A percentile compares a stretch with the other conserved stretches of the same genome.
phyloP scores from a whole-genome alignment of 306 rosid species.

The Cicer bijugum region DNA sequence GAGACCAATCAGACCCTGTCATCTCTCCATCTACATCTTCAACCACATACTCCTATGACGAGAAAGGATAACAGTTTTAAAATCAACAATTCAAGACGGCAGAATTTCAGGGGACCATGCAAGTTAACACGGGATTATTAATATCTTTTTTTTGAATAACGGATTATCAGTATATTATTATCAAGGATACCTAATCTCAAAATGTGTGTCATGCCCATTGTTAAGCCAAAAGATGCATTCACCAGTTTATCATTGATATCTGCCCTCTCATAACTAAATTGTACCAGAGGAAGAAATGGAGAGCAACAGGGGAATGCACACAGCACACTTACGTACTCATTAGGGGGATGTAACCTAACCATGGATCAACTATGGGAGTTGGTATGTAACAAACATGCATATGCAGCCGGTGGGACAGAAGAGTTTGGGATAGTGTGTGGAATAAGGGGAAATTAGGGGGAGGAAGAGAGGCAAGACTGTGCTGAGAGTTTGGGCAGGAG shows the following conservation, averaged over 20 bases:
- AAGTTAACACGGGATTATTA: background rate
- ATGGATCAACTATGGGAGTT: conserved; percentile 18
- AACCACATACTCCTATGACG: conserved; percentile 83
- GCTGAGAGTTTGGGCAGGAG: conserved; percentile 14
- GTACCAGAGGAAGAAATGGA: conserved; percentile 15
- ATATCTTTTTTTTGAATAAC: background rate
- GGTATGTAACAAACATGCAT: background rate
- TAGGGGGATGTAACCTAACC: conserved; percentile 20
- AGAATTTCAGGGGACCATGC: conserved; percentile 23
- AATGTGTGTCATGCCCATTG: conserved; percentile 5
- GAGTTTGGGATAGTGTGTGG: background rate
- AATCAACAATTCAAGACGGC: conserved; percentile 36
- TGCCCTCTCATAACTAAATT: conserved; percentile 23
- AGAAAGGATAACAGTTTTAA: conserved; percentile 39
- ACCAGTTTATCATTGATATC: conserved; percentile 4
- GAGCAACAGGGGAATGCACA: conserved; percentile 11
- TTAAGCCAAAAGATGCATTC: conserved; percentile 8
- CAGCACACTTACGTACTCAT: background rate
- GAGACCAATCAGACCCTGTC: conserved; percentile 88
- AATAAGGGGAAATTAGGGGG: background rate
- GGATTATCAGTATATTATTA: background rate
- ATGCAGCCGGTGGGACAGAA: conserved; percentile 5
- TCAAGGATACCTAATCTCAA: conserved; percentile 8
- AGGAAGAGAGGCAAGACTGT: conserved; percentile 5
- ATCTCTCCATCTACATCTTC: conserved; percentile 96